Conservation (phyloP, 345 rosid genomes). For the Syzygium jambos region DNA sequence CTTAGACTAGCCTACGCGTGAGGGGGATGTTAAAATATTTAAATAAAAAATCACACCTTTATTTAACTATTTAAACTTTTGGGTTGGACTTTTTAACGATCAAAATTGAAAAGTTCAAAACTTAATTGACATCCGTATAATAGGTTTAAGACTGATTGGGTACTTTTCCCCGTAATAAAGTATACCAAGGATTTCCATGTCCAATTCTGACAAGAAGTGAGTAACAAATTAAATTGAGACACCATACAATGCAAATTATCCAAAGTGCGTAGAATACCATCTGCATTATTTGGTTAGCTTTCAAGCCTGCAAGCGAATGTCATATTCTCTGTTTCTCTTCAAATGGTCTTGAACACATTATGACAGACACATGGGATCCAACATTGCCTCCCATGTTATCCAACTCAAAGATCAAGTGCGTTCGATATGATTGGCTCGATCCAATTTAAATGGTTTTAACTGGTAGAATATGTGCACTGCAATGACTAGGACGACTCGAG, state of each 20-base stretch:
- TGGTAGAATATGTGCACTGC: neutral
- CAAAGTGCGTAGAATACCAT: neutral
- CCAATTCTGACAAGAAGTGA: neutral
- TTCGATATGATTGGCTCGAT: neutral
- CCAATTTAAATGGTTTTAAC: neutral
- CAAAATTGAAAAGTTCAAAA: neutral
- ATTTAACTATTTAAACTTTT: fast-evolving
- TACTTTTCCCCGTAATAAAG: neutral
- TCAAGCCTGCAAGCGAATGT: neutral
- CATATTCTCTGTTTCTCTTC: neutral
- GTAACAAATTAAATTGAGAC: neutral
- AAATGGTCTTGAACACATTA: neutral
- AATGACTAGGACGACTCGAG: neutral
- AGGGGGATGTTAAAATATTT: neutral
- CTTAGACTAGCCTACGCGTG: neutral
- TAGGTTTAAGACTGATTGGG: fast-evolving
- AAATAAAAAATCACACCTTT: neutral
- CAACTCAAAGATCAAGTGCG: neutral
- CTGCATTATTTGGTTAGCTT: neutral
- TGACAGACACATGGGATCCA: neutral
- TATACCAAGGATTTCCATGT: neutral
- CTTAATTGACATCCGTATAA: fast-evolving
- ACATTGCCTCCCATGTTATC: neutral
- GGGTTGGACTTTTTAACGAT: fast-evolving
- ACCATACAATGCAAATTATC: neutral